Evolutionary conservation across 805 yeast species (phyloP).

Genomic region (Metschnikowia vanudenii): DNA sequence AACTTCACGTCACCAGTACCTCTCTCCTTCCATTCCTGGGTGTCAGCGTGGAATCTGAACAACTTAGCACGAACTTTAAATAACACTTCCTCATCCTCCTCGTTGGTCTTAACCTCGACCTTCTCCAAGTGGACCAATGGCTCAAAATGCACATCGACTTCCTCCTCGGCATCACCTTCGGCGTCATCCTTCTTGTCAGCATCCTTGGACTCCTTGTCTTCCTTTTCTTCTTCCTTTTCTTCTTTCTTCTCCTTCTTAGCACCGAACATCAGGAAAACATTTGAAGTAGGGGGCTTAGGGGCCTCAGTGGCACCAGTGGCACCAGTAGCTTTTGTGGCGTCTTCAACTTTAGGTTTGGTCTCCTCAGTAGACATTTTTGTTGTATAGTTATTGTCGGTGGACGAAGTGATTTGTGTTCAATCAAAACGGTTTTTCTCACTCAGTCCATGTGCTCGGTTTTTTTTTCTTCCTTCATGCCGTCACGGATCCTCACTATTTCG

Average conservation of each 20-base stretch:
- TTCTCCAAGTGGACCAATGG: constrained; percentile 93
- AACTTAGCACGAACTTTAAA: constrained; percentile 92
- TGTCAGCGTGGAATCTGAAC: constrained; percentile 81
- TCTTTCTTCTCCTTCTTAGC: constrained; percentile 75
- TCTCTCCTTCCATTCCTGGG: constrained; percentile 98
- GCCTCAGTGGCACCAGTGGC: constrained; percentile 27
- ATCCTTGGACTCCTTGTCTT: constrained; percentile 27
- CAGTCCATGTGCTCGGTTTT: neutral
- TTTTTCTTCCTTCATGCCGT: neutral
- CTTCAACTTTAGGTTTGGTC: constrained; percentile 29
- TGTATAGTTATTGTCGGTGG: constrained; percentile 3
- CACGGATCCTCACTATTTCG: neutral
- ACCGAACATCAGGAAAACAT: constrained; percentile 94
- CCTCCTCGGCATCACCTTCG: constrained; percentile 60
- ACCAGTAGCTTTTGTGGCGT: constrained; percentile 12
- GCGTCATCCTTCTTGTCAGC: constrained; percentile 42
- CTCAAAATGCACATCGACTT: constrained; percentile 89
- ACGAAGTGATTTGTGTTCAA: neutral
- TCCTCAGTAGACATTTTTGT: constrained; percentile 30
- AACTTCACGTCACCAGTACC: constrained; percentile 98
- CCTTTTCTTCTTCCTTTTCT: constrained; percentile 29
- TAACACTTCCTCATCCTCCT: constrained; percentile 81
- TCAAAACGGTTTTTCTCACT: constrained; percentile 1
- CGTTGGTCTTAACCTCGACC: constrained; percentile 95
- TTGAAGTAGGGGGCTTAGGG: constrained; percentile 69